Conservation (phyloP, 257 asterid species). For the Cordia subcordata region DNA sequence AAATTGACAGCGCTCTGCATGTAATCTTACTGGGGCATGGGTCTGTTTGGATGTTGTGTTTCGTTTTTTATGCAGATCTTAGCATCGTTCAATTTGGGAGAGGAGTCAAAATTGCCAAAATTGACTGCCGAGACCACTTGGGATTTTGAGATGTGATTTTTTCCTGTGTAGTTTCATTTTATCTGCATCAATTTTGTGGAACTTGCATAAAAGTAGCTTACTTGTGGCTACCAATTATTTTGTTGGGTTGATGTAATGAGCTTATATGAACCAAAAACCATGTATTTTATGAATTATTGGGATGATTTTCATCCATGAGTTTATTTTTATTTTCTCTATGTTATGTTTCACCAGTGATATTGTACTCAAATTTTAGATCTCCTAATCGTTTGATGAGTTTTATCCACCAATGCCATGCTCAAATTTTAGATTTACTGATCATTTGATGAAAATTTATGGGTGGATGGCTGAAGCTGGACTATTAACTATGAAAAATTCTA, state of each 20-base stretch:
- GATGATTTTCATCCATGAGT: background rate
- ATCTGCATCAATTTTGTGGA: slow-evolving; percentile 15
- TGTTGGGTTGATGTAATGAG: background rate
- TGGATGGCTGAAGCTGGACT: too few species aligned
- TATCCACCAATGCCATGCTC: too few species aligned
- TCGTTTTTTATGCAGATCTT: slow-evolving; percentile 43
- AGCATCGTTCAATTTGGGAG: slow-evolving; percentile 70
- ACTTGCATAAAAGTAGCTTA: slow-evolving; percentile 8
- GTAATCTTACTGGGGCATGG: too few species aligned
- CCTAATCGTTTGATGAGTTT: too few species aligned
- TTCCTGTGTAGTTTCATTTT: background rate
- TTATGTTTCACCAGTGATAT: too few species aligned
- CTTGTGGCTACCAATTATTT: slow-evolving; percentile 3
- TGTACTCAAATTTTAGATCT: too few species aligned
- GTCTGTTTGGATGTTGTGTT: too few species aligned
- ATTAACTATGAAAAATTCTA: too few species aligned
- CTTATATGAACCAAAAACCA: background rate
- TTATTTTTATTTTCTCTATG: too few species aligned
- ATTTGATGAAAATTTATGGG: too few species aligned
- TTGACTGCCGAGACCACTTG: slow-evolving; percentile 73
- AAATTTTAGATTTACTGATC: too few species aligned
- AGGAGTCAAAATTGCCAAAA: slow-evolving; percentile 59
- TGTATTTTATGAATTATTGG: background rate
- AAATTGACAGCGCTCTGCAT: too few species aligned
- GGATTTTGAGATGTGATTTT: slow-evolving; percentile 72